A percentile compares a stretch with the other conserved stretches of the same genome.
These are phyloP conservation scores for Pisolithus albus DNA, from an alignment of 768 basidiomycete species.

Conservation along the genomic window DNA sequence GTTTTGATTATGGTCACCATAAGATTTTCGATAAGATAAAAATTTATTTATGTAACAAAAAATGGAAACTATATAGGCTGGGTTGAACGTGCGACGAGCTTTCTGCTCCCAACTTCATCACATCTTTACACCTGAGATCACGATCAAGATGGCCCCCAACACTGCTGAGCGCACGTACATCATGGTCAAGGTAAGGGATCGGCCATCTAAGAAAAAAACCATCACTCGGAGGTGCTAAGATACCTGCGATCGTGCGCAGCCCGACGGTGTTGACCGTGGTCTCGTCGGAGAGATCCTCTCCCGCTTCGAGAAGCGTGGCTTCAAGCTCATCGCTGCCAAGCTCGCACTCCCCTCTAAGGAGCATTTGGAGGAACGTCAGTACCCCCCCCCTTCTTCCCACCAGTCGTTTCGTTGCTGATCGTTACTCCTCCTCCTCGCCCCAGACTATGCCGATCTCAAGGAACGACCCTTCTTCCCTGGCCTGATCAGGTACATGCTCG, in stretches of 20 bases:
- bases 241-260: constrained; percentile 40
- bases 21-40: constrained; percentile 31
- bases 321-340: constrained; percentile 95
- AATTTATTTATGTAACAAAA: constrained; percentile 9
- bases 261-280: constrained; percentile 96
- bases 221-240: background rate
- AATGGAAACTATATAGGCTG: constrained; percentile 10
- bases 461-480: constrained; percentile 95
- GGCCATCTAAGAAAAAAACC: background rate
- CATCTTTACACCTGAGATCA: constrained; percentile 25
- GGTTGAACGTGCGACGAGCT: constrained; percentile 11
- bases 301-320: constrained; percentile 97
- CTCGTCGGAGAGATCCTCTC: constrained; percentile 93
- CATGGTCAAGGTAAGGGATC: constrained; percentile 84
- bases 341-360: constrained; percentile 69
- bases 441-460: constrained; percentile 95
- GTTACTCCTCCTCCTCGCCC: background rate
- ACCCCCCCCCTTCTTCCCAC: background rate
- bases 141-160: constrained; percentile 29
- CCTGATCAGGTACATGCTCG: constrained; percentile 92
- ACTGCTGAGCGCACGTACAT: constrained; percentile 90
- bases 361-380: constrained; percentile 86
- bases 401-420: background rate
- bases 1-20: background rate
- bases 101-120: constrained; percentile 9